These are phyloP conservation scores for Nitzschia sp. DNA, from an alignment of 108 stramenopile genomes.

Conservation along the genomic window DNA sequence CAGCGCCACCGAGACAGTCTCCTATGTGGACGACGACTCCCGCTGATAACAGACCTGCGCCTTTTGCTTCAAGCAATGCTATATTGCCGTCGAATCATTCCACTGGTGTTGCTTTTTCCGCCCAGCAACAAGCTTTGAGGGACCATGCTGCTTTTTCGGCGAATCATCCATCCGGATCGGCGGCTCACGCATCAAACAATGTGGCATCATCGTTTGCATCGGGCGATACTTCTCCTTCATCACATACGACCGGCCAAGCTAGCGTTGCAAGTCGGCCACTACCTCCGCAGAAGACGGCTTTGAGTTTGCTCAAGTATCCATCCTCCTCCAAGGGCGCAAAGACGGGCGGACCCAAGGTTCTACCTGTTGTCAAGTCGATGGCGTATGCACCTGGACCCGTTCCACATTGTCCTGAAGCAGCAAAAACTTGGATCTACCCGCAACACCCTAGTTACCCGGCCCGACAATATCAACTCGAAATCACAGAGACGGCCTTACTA, in stretches of 20 bases:
- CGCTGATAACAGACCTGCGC: neutral
- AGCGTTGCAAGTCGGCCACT: neutral
- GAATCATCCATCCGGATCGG: too few species aligned
- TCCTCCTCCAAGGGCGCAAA: neutral
- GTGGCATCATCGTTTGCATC: too few species aligned
- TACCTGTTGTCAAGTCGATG: neutral
- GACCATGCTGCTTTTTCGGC: neutral
- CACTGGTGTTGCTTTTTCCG: too few species aligned
- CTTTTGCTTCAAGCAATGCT: too few species aligned
- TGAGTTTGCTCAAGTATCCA: neutral
- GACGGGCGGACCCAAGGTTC: neutral
- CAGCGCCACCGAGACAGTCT: slow-evolving; percentile 8
- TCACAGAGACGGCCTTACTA: slow-evolving; percentile 71
- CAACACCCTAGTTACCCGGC: slow-evolving; percentile 69
- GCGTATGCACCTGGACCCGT: slow-evolving; percentile 54
- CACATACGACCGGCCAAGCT: too few species aligned
- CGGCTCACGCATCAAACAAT: too few species aligned
- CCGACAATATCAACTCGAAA: slow-evolving; percentile 89
- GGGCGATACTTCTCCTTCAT: neutral
- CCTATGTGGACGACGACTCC: neutral
- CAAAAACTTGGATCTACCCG: slow-evolving; percentile 88
- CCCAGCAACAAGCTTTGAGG: too few species aligned
- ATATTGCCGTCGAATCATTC: too few species aligned
- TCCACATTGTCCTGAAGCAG: slow-evolving; percentile 41
- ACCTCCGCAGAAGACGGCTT: neutral